Percentiles rank a stretch among this genome's conserved stretches.
phyloP scores from a whole-genome alignment of 805 yeast species.

The Grigorovia jiainica region DNA sequence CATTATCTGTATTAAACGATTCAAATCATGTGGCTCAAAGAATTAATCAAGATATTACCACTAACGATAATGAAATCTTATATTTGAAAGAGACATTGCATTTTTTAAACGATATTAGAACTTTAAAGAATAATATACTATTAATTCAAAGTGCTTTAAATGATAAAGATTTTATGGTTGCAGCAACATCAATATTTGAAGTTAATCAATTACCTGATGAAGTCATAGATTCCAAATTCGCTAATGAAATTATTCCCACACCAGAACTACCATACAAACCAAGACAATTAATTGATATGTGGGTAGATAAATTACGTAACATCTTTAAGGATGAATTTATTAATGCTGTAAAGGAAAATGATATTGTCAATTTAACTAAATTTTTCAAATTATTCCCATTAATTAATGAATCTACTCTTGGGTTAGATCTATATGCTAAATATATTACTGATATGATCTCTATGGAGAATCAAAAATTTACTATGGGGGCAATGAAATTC shows the following conservation, averaged over 20 bases:
- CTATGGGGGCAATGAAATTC: conserved; percentile 40
- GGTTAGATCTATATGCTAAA: conserved; percentile 71
- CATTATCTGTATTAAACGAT: conserved; percentile 43
- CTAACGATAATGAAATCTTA: conserved; percentile 59
- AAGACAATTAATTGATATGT: conserved; percentile 39
- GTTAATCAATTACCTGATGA: conserved; percentile 46
- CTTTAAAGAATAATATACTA: conserved; percentile 54
- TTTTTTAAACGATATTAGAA: conserved; percentile 57
- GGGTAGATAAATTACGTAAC: conserved; percentile 49
- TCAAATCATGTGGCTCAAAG: conserved; percentile 58
- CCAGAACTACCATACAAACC: conserved; percentile 81
- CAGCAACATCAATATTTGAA: conserved; percentile 55
- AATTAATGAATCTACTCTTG: conserved; percentile 60
- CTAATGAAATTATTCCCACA: conserved; percentile 76
- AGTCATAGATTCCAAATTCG: conserved; percentile 59
- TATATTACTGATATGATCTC: conserved; percentile 82
- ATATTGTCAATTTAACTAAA: conserved; percentile 62
- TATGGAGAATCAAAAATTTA: conserved; percentile 61
- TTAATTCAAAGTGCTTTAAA: conserved; percentile 63
- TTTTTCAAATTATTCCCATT: conserved; percentile 84
- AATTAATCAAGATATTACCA: conserved; percentile 59
- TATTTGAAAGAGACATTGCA: conserved; percentile 52
- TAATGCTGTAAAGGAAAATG: conserved; percentile 54
- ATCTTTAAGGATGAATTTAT: conserved; percentile 56
- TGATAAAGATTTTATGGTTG: conserved; percentile 59